A percentile compares a stretch with the other conserved stretches of the same genome.
Evolutionary conservation across 805 yeast species (phyloP).

Genomic region (Pichia paraexigua): DNA sequence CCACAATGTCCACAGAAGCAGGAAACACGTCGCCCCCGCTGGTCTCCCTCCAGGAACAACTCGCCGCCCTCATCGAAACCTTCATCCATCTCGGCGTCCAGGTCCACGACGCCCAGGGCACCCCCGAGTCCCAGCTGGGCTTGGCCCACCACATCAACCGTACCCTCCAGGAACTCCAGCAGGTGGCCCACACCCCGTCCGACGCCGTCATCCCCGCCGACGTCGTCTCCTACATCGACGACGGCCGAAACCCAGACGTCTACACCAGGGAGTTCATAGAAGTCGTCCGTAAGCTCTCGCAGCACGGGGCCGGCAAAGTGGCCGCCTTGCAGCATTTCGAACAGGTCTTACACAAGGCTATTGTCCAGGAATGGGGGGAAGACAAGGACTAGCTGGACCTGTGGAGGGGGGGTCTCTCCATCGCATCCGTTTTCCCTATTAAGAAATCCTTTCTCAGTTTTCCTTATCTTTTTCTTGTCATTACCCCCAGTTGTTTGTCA

Average conservation of each 20-base stretch:
- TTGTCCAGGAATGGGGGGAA: constrained; percentile 74
- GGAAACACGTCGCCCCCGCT: constrained; percentile 20
- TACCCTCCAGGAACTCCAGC: constrained; percentile 34
- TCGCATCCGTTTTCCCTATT: not conserved
- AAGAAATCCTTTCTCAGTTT: not conserved
- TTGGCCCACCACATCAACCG: constrained; percentile 36
- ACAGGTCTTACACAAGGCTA: constrained; percentile 58
- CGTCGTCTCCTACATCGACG: constrained; percentile 86
- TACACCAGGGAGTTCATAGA: constrained; percentile 96
- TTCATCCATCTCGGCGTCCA: constrained; percentile 84
- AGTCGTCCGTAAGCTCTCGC: constrained; percentile 84
- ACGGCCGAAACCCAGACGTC: constrained; percentile 94
- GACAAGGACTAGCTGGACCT: constrained; percentile 29
- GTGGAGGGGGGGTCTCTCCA: no score
- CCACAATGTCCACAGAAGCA: constrained; percentile 26
- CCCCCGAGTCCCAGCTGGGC: constrained; percentile 66
- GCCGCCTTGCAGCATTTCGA: constrained; percentile 47
- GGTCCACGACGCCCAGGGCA: constrained; percentile 90
- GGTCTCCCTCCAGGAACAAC: constrained; percentile 28
- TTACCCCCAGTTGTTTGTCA: not conserved
- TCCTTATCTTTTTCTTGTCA: not conserved
- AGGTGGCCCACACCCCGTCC: constrained; percentile 12
- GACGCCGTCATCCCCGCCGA: constrained; percentile 60
- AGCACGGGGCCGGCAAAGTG: constrained; percentile 79
- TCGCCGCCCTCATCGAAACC: constrained; percentile 61